Evolutionary conservation across 2,329 filamentous ascomycete genomes (phyloP).

Genomic region (Talaromyces atroroseus): DNA sequence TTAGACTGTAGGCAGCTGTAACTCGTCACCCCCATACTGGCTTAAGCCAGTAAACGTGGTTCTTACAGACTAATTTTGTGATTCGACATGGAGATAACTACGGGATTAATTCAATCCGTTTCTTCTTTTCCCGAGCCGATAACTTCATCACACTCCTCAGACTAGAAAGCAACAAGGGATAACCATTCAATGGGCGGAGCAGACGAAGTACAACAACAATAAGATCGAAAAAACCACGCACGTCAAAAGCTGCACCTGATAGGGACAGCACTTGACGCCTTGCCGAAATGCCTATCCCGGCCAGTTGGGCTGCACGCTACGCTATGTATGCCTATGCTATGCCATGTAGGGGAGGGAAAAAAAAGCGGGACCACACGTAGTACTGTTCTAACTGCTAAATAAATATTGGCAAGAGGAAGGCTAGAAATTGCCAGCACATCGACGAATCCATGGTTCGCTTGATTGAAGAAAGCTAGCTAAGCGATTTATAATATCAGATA

Average conservation of each 20-base stretch:
- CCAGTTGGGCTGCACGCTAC: constrained; percentile 8
- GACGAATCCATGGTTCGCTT: constrained; percentile 11
- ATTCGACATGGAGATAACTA: constrained; percentile 6
- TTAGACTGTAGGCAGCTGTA: background rate
- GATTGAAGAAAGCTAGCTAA: background rate
- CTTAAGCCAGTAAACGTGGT: constrained; percentile 12
- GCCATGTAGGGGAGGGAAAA: background rate
- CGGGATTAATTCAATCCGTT: no score
- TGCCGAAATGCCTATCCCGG: background rate
- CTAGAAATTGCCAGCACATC: constrained; percentile 28
- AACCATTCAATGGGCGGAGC: no score
- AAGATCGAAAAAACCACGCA: background rate
- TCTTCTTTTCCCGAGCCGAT: background rate
- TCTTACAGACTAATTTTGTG: constrained; percentile 2
- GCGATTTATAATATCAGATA: background rate
- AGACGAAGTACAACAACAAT: background rate
- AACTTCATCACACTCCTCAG: no score
- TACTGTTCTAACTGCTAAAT: background rate
- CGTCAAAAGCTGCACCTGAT: background rate
- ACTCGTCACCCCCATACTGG: background rate
- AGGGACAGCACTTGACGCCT: constrained; percentile 5
- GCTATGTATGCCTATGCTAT: background rate
- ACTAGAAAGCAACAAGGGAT: no score
- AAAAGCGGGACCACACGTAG: background rate
- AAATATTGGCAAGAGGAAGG: constrained; percentile 4